Evolutionary conservation across 192 early-diverging fungal species (phyloP), one percentile per base, ranked within the genome.

Genomic region (Entrophospora sp.): DNA sequence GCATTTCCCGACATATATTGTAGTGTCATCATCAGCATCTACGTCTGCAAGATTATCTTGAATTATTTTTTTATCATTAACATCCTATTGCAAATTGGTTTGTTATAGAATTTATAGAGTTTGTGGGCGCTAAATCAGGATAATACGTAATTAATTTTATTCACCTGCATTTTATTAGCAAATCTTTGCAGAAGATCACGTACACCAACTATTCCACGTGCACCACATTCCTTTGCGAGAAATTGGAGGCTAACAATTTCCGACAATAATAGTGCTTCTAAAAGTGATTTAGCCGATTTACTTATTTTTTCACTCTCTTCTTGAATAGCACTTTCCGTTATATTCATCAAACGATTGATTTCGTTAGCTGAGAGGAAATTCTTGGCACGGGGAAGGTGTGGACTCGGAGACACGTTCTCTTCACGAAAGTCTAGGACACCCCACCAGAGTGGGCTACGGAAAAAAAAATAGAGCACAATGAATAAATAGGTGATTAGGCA

Each of bases 381-480:
- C 38, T 66, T 66, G 20, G 49, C 64, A 38, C 64, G 31, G 9
- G 53, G 64, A 28, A 40, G 18, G 37, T 38, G 10, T 18, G 35
- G 64, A 55, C 37, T 37, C 22, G 31, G 31, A 55, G 5, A 55
- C 10, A 66, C 1, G 9, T 55, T 55, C 53, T 66, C 48, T 8
- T 66, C 64, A n/a, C 64, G 18, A 30, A 66, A 43, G 27, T 66
- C 48, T 28, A 62, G n/a, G 18, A 62, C 32, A 53, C 49, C 34
- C 48, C 49, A 66, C 35, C 49, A 66, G 35, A 55, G 35, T 45
- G 49, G 49, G 49, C 49, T 66, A 66, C 49, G 7, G 55, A n/a
- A 55, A 30, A 55, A 35, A 31, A 48, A 36, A 25, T 40, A 49
- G 14, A 1, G n/a, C n/a, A n/a, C n/a, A n/a, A 49, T 49, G 5